Evolutionary conservation across 2,329 filamentous ascomycete species (phyloP).

Genomic region (Aureobasidium sp.): DNA sequence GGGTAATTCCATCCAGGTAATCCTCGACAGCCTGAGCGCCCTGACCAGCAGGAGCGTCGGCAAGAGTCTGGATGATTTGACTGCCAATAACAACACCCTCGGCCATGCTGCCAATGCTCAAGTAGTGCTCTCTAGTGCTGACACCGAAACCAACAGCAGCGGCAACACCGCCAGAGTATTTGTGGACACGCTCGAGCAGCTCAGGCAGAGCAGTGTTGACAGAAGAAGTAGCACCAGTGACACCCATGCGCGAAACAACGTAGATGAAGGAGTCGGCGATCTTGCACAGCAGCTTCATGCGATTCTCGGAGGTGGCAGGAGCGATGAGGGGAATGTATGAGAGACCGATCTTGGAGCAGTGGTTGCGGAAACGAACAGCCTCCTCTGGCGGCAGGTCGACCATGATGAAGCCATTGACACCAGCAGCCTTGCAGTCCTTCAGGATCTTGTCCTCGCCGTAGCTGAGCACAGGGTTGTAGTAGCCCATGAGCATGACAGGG

Average conservation of each 20-base stretch:
- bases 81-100: conserved; percentile 96
- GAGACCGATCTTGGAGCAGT: conserved; percentile 69
- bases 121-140: conserved; percentile 88
- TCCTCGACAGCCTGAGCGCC: conserved; percentile 68
- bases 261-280: conserved; percentile 99
- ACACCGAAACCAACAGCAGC: conserved; percentile 94
- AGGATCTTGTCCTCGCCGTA: conserved; percentile 91
- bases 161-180: conserved; percentile 82
- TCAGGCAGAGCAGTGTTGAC: conserved; percentile 75
- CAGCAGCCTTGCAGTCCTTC: conserved; percentile 71
- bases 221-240: conserved; percentile 80
- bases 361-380: conserved; percentile 80
- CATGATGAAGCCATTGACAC: conserved; percentile 93
- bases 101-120: conserved; percentile 71
- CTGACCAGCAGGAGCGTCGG: conserved; percentile 56
- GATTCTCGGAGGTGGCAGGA: conserved; percentile 79
- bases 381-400: conserved; percentile 95
- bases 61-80: conserved; percentile 79
- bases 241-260: conserved; percentile 93
- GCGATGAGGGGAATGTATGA: conserved; percentile 97
- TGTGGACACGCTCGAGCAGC: conserved; percentile 76
- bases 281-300: conserved; percentile 92
- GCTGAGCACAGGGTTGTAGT: conserved; percentile 92
- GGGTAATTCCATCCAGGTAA: conserved; percentile 68
- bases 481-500: conserved; percentile 92